Evolutionary conservation across 2,329 filamentous ascomycete genomes (phyloP), one percentile per base, ranked within the genome.

Genomic region (Colletotrichum graminicola): DNA sequence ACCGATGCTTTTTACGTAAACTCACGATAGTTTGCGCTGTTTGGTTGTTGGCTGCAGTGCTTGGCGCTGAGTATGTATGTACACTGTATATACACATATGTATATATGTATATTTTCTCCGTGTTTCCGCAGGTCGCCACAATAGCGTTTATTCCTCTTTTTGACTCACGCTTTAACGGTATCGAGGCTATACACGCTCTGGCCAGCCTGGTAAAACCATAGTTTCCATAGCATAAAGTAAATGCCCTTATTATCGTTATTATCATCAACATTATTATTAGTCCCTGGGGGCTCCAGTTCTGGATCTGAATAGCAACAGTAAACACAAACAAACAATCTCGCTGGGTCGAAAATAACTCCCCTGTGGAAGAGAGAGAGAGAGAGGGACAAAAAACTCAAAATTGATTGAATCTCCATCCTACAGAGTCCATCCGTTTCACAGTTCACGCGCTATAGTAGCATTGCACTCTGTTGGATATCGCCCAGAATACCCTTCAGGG

Each of bases 151-250:
- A n/a, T n/a, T 41, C 21, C 16, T 11, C 10, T 14, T 21, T 29
- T 5, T 47, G 26, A 60, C 41, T 47, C 57, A 39, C 2, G 3
- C 16, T 34, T 12, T 5, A 16, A 29, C 16, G 16, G 29, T 4
- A 7, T 16, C 18, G 16, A 5, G 16, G 16, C 51, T 18, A 2
- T n/a, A 12, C 51, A 29, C 21, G 3, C 43, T 4, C 43, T 45
- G 7, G 7, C 11, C 41, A 34, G 43, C 23, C 39, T 32, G n/a
- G 8, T 11, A 45, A 32, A 3, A 32, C 43, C n/a, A 29, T 29
- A 7, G 41, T 60, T 60, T 60, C 57, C 47, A 47, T 47, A 60
- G 26, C 41, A 36, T 18, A 16, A 29, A 60, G 57, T 45, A 45
- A 45, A 11, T 6, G 43, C 4, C 8, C 18, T 5, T 45, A 18